A percentile compares a stretch with the other conserved stretches of the same genome.
These are phyloP conservation scores for Colletotrichum karsti DNA, from an alignment of 2,329 filamentous ascomycete genomes.

Conservation along the genomic window DNA sequence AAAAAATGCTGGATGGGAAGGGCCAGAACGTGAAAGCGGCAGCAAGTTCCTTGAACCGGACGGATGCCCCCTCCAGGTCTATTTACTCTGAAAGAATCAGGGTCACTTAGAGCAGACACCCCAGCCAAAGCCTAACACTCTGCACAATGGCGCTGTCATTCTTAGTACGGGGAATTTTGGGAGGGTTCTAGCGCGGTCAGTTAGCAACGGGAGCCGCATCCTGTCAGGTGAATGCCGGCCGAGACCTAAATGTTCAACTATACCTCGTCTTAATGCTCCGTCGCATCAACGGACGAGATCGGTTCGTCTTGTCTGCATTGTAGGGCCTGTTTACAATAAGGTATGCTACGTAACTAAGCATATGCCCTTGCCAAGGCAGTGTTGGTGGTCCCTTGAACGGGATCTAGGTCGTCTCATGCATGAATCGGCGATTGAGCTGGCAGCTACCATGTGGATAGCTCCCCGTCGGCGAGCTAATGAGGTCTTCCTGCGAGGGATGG, in stretches of 20 bases:
- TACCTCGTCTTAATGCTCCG: too few relatives aligned
- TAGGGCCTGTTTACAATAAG: not conserved
- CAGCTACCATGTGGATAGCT: not conserved
- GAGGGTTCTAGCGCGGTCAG: not conserved
- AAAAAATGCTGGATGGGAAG: not conserved
- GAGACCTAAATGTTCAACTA: too few relatives aligned
- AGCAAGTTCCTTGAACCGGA: not conserved
- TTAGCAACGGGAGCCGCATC: not conserved
- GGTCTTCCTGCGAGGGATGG: not conserved
- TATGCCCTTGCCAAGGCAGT: not conserved
- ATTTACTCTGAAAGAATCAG: too few relatives aligned
- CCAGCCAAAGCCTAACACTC: not conserved
- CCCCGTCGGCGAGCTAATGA: not conserved
- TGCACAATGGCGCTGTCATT: not conserved
- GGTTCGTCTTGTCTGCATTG: not conserved
- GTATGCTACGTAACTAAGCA: not conserved
- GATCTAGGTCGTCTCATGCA: not conserved
- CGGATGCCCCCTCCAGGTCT: not conserved
- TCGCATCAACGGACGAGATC: not conserved
- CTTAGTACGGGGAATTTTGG: not conserved
- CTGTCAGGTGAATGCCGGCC: not conserved
- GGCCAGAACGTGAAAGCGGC: constrained; percentile 6
- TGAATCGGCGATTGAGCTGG: constrained; percentile 2
- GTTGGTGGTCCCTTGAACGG: not conserved
- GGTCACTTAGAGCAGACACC: too few relatives aligned